phyloP scores from a whole-genome alignment of 371 early-diverging fungal genomes.

The Mortierella sp. region DNA sequence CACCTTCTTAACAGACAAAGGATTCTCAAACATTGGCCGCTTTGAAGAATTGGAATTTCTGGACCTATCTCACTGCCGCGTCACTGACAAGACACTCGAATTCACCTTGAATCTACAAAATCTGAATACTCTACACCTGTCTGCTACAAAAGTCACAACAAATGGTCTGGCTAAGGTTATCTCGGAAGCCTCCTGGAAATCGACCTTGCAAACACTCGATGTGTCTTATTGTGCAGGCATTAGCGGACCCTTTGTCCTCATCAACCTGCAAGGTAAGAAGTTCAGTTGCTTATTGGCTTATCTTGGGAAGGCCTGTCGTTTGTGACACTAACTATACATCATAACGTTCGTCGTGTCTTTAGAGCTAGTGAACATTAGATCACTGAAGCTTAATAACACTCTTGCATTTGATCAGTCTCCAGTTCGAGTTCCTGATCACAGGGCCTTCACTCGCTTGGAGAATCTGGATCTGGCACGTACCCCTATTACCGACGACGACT shows the following conservation, averaged over 20 bases:
- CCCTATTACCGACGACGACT: constrained; percentile 17
- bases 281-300: background rate
- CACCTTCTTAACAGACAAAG: constrained; percentile 36
- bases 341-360: background rate
- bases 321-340: background rate
- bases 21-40: constrained; percentile 36
- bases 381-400: constrained; percentile 40
- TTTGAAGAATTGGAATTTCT: constrained; percentile 46
- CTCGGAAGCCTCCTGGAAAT: constrained; percentile 36
- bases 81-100: constrained; percentile 44
- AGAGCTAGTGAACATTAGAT: constrained; percentile 35
- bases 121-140: constrained; percentile 30
- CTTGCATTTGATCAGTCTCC: constrained; percentile 37
- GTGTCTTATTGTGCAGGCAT: constrained; percentile 44
- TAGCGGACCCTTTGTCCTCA: constrained; percentile 17
- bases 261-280: constrained; percentile 37
- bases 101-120: constrained; percentile 27
- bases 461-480: constrained; percentile 39
- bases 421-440: constrained; percentile 24
- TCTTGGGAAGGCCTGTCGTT: background rate
- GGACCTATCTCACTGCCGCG: constrained; percentile 50
- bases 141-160: constrained; percentile 42
- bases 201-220: constrained; percentile 37
- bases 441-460: constrained; percentile 15
- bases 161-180: constrained; percentile 34